Evolutionary conservation across 192 early-diverging fungal genomes (phyloP).

Genomic region (Coemansia sp.): DNA sequence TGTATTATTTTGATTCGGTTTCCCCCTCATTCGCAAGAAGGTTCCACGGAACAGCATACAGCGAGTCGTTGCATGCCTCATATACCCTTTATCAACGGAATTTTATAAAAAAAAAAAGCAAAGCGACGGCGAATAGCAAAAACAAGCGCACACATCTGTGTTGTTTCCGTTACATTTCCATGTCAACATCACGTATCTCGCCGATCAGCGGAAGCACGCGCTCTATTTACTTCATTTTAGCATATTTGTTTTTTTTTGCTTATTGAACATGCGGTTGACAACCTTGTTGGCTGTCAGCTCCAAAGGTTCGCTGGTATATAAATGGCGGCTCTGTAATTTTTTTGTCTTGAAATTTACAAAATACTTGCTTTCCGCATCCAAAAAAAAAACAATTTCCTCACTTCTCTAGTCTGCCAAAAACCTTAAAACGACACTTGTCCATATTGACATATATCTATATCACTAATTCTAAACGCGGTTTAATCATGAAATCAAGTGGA

Average conservation of each 20-base stretch:
- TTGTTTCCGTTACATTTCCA: not conserved
- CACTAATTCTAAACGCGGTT: not conserved
- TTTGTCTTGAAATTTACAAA: too few relatives aligned
- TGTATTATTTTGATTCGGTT: not conserved
- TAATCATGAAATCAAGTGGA: not conserved
- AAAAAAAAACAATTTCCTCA: too few relatives aligned
- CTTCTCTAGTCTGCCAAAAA: too few relatives aligned
- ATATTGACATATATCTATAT: too few relatives aligned
- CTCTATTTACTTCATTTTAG: not conserved
- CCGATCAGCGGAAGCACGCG: constrained; percentile 7
- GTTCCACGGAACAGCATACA: not conserved
- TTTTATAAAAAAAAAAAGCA: not conserved
- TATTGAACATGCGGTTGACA: not conserved
- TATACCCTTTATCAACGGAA: not conserved
- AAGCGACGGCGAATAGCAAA: not conserved
- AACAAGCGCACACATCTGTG: constrained; percentile 1
- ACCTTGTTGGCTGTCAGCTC: not conserved
- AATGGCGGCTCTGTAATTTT: too few relatives aligned
- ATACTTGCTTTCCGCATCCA: too few relatives aligned
- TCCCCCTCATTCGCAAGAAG: not conserved
- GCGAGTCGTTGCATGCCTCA: too few relatives aligned
- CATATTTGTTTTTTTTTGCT: not conserved
- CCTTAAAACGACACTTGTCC: too few relatives aligned
- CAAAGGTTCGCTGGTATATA: too few relatives aligned
- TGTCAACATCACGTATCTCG: constrained; percentile 3